Evolutionary conservation across 2,329 filamentous ascomycete species (phyloP), one percentile per base, ranked within the genome.

Genomic region (Penicillium brasilianum): DNA sequence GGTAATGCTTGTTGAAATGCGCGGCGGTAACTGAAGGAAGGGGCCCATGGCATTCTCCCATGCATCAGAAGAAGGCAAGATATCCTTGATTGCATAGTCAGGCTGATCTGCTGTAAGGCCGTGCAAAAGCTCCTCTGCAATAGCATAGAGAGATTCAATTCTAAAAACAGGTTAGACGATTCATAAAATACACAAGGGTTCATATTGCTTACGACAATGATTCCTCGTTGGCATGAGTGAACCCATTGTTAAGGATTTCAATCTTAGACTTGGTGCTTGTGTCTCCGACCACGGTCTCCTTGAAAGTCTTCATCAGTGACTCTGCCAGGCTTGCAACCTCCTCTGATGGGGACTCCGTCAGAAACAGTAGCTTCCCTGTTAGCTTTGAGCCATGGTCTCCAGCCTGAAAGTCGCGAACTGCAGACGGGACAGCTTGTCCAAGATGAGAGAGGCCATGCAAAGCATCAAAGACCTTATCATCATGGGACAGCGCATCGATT

Each of bases 1-100:
- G 2, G 89, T 91, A 4, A 97, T 85, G 0, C 91, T 87, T 3
- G 96, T 77, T 0, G 91, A 88, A 5, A 85, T 81, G 30, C 73
- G 71, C 18, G 76, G 75, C 25, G 77, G 74, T 25, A 76, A 63
- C 39, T 70, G 69, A 41, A 79, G 76, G 59, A 92, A 83, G 1
- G 78, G 78, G 0, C 74, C 71, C 2, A 97, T 76, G 14, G 90
- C 85, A 14, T 81, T 68, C 67, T 84, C 82, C 93, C 93, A 97
- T 10, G 85, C 77, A 2, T 83, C 78, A 0, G 81, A 77, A 66
- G 84, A 84, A 0, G 92, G 92, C 39, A 95, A 80, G 4, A 94
- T 75, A 11, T 82, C 80, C 61, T 62, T 72, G 16, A 71, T 64
- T 8, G 72, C 62, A 22, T 73, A 66, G 5, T 70, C 64, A 4